Conservation (phyloP, 768 basidiomycete genomes). For the Boletus vinaceobasis region DNA sequence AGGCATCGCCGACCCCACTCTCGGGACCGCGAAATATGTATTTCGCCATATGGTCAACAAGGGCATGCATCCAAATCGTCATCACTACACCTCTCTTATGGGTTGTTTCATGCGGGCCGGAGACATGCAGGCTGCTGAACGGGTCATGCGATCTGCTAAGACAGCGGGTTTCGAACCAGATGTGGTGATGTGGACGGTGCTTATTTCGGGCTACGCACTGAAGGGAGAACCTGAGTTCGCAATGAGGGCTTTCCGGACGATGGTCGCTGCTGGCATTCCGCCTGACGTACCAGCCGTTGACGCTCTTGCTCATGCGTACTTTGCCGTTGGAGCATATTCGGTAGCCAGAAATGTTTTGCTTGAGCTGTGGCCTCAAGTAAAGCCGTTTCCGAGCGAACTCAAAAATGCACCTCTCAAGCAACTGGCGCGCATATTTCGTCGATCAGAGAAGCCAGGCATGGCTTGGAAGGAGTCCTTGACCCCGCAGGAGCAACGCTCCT, state of each 20-base stretch:
- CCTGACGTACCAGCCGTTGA: constrained; percentile 75
- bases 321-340: constrained; percentile 48
- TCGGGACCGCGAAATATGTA: constrained; percentile 47
- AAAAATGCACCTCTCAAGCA: constrained; percentile 41
- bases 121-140: constrained; percentile 54
- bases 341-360: constrained; percentile 54
- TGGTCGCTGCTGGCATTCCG: constrained; percentile 56
- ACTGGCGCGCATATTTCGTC: constrained; percentile 46
- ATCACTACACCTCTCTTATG: constrained; percentile 75
- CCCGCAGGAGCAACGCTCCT: constrained; percentile 32
- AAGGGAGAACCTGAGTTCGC: constrained; percentile 53
- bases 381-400: constrained; percentile 56
- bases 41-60: constrained; percentile 60
- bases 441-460: constrained; percentile 11
- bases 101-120: constrained; percentile 64
- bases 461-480: constrained; percentile 24
- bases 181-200: constrained; percentile 70
- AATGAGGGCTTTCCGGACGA: constrained; percentile 52
- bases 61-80: constrained; percentile 67
- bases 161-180: constrained; percentile 53
- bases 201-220: constrained; percentile 71
- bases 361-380: constrained; percentile 61
- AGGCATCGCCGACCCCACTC: constrained; percentile 49
- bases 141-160: constrained; percentile 50
- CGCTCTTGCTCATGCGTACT: constrained; percentile 66